Base-by-base conservation (phyloP, 768 basidiomycete species). In the Paxillus rubicundulus region DNA sequence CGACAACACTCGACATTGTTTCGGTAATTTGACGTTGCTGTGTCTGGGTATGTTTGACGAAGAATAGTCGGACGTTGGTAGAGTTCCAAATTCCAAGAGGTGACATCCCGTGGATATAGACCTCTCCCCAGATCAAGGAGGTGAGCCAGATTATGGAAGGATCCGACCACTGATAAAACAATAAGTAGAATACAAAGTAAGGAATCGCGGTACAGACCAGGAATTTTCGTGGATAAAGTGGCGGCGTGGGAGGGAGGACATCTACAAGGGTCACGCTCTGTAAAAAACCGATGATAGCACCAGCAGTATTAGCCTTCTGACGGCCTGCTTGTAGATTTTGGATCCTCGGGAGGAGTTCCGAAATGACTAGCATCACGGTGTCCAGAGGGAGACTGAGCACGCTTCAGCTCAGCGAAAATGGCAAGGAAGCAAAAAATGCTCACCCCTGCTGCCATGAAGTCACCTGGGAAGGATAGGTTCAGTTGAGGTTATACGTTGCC, bases 401-500 rank as follows among this genome's bases (percentile, higher is more conserved):
- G 17, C 21, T 18, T 66, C 18, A 62, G 45, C 38, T 44, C 44
- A 18, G 41, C 53, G n/a, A 54, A 42, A 27, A 18, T 34, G n/a
- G 46, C 43, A 39, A 47, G 16, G 18, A 14, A 44, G 45, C 48
- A 38, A 47, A 47, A 37, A 49, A 53, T 6, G 18, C 73, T 65
- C 59, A 92, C 92, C 95, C 95, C 78, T 95, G 92, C 61, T 96
- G 91, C 96, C 96, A 98, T 2, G 94, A 94, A 18, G 89, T 82
- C 4, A 93, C 87, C 89, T 89, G 52, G 10, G 18, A 41, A 17
- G 17, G 9, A 24, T 10, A 47, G 45, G 46, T 37, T 56, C 30
- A 63, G 42, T 38, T 27, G n/a, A 42, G 9, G 10, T 53, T 14
- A 36, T 10, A 3, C 40, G 32, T 39, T 20, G 32, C 30, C 36